Conservation (phyloP, 179 eudicot species). For the Beta lomatogona region DNA sequence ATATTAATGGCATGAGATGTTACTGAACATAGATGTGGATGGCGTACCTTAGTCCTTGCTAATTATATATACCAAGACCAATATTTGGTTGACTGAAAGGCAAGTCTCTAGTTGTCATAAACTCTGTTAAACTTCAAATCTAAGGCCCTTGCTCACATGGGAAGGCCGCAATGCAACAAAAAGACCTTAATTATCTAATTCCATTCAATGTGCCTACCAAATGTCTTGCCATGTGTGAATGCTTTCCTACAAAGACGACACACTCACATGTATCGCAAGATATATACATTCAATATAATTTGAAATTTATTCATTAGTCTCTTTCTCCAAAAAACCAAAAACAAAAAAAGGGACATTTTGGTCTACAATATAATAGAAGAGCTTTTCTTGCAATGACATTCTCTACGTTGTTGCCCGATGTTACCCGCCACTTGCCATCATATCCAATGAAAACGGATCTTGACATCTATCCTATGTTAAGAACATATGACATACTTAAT, state of each 20-base stretch:
- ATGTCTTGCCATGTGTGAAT: constrained; percentile 29
- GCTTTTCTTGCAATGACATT: constrained; percentile 22
- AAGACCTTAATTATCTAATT: constrained; percentile 20
- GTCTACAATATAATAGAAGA: neutral
- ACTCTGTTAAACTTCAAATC: constrained; percentile 20
- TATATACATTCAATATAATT: constrained; percentile 6
- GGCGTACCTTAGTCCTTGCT: constrained; percentile 1
- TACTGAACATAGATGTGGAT: constrained; percentile 19
- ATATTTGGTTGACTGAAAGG: constrained; percentile 23
- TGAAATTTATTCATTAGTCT: neutral
- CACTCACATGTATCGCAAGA: constrained; percentile 29
- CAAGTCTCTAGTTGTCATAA: constrained; percentile 16
- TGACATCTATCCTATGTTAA: neutral
- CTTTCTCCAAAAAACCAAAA: no score
- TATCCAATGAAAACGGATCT: constrained; percentile 21
- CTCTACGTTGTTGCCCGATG: constrained; percentile 27
- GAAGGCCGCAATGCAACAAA: constrained; percentile 35
- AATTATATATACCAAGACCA: constrained; percentile 16
- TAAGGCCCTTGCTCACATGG: constrained; percentile 38
- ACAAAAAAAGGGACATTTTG: neutral
- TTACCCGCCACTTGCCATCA: neutral
- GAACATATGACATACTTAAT: neutral
- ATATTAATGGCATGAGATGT: constrained; percentile 25
- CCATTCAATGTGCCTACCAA: constrained; percentile 10
- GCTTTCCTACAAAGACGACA: constrained; percentile 24